Evolutionary conservation across 2,329 filamentous ascomycete species (phyloP).

Genomic region (Colletotrichum nymphaeae): DNA sequence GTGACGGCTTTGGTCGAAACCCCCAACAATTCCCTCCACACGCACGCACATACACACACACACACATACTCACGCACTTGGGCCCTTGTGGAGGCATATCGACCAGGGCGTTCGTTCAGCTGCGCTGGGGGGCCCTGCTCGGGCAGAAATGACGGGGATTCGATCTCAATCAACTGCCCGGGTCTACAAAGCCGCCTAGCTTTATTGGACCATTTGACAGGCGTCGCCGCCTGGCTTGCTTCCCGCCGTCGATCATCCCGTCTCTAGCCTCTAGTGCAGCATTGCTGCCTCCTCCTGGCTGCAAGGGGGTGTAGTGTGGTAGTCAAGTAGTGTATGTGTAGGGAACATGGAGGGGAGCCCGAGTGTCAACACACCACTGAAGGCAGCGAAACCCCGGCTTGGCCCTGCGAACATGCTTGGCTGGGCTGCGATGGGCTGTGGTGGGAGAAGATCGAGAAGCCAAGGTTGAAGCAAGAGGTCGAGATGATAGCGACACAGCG

Average conservation of each 20-base stretch:
- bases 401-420: slow-evolving; percentile 10
- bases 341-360: not conserved
- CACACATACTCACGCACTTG: not conserved
- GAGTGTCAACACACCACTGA: slow-evolving; percentile 8
- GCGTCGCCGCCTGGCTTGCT: slow-evolving; percentile 33
- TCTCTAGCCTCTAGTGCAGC: slow-evolving; percentile 19
- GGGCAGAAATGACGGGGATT: slow-evolving; percentile 29
- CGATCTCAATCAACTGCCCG: slow-evolving; percentile 28
- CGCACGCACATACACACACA: not conserved
- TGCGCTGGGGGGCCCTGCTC: slow-evolving; percentile 14
- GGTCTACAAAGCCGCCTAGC: slow-evolving; percentile 29
- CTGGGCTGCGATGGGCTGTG: not conserved
- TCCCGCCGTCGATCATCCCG: slow-evolving; percentile 34
- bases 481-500: not conserved
- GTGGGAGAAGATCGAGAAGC: not conserved
- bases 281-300: slow-evolving; percentile 26
- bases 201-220: slow-evolving; percentile 30
- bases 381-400: slow-evolving; percentile 18
- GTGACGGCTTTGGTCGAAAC: slow-evolving; percentile 19
- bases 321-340: too few relatives aligned
- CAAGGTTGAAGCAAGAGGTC: not conserved
- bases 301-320: slow-evolving; percentile 23
- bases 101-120: slow-evolving; percentile 15
- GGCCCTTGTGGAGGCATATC: not conserved
- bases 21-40: slow-evolving; percentile 6